These are phyloP conservation scores for Cyclanthera cordifolia DNA, from an alignment of 306 rosid genomes.

Conservation along the genomic window DNA sequence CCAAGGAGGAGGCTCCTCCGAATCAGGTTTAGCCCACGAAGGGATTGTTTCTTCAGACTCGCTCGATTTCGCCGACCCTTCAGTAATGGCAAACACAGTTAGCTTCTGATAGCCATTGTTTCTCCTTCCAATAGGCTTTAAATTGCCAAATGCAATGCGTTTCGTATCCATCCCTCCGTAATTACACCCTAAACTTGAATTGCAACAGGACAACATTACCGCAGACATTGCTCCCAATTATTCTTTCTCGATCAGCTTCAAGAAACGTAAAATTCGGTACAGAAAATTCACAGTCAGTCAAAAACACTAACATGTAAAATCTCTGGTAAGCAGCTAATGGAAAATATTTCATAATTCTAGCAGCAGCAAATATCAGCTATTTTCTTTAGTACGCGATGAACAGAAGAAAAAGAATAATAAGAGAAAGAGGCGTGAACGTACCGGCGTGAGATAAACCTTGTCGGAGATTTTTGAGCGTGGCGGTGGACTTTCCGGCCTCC, in stretches of 20 bases:
- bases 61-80: conserved; percentile 71
- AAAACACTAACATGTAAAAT: background rate
- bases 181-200: conserved; percentile 20
- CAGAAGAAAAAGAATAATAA: background rate
- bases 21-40: conserved; percentile 75
- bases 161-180: conserved; percentile 14
- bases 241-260: background rate
- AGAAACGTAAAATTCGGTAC: background rate
- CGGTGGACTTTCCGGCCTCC: background rate
- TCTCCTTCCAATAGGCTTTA: conserved; percentile 1
- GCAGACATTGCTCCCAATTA: conserved; percentile 25
- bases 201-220: conserved; percentile 18
- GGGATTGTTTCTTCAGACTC: conserved; percentile 74
- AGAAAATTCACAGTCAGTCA: background rate
- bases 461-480: background rate
- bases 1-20: conserved; percentile 96
- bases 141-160: conserved; percentile 5
- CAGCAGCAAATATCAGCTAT: too few relatives aligned
- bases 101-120: conserved; percentile 9
- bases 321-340: background rate
- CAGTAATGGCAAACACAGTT: conserved; percentile 39
- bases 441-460: background rate
- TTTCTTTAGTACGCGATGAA: background rate
- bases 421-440: background rate
- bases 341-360: background rate